phyloP scores from a whole-genome alignment of 768 basidiomycete species.

The Rhizopogon vulgaris region DNA sequence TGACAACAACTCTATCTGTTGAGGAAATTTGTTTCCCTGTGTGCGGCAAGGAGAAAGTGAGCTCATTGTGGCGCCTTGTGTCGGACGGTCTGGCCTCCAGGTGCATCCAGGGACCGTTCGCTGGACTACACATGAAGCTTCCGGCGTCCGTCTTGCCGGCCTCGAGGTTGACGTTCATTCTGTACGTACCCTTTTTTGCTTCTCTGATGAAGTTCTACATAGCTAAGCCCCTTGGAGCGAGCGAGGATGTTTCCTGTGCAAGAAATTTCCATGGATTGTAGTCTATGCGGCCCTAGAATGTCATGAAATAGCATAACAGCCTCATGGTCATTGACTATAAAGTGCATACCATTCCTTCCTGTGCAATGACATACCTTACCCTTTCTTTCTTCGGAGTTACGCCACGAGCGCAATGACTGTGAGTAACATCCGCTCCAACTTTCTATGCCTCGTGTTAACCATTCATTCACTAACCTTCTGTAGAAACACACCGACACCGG shows the following conservation, averaged over 20 bases:
- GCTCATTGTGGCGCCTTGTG: not conserved
- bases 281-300: not conserved
- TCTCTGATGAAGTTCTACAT: not conserved
- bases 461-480: not conserved
- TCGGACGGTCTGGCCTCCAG: not conserved
- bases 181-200: not conserved
- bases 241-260: not conserved
- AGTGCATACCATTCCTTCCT: not conserved
- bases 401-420: not conserved
- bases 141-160: not conserved
- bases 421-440: not conserved
- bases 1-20: not conserved
- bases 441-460: not conserved
- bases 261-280: not conserved
- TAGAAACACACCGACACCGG: not conserved
- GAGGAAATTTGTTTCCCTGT: not conserved
- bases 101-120: not conserved
- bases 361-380: not conserved
- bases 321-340: not conserved
- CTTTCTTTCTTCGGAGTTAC: not conserved
- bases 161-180: not conserved
- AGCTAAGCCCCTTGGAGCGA: not conserved
- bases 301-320: not conserved
- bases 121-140: not conserved
- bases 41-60: not conserved